Conservation (phyloP, 2,329 filamentous ascomycete genomes). For the Aspergillus ochraceoroseus region DNA sequence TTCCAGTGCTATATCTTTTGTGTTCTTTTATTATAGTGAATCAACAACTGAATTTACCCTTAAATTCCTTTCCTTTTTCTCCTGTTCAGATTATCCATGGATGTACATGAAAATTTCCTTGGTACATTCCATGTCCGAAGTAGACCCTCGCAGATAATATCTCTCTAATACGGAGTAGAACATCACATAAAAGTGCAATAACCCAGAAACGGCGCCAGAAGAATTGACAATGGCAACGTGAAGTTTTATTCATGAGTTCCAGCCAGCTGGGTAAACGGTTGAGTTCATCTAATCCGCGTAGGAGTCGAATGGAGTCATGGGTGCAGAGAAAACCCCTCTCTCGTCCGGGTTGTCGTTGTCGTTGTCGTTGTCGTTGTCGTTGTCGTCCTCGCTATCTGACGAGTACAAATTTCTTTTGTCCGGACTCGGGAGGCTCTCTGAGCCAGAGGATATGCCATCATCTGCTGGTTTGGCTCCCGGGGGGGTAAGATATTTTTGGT, state of each 20-base stretch:
- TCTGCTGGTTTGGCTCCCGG: neutral
- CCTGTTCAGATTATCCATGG: too few species aligned
- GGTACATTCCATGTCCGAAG: too few species aligned
- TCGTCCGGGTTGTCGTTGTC: neutral
- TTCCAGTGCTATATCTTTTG: slow-evolving; percentile 8
- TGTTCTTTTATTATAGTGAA: neutral
- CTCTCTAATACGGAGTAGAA: too few species aligned
- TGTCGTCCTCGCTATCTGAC: neutral
- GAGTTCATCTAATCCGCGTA: neutral
- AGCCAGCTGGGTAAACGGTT: too few species aligned
- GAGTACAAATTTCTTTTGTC: neutral
- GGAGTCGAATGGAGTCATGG: neutral
- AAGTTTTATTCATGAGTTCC: too few species aligned
- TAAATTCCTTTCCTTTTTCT: too few species aligned
- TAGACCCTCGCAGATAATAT: too few species aligned
- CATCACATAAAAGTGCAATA: too few species aligned
- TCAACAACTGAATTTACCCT: too few species aligned
- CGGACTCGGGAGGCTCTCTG: neutral
- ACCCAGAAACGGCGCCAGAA: too few species aligned
- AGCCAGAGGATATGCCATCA: neutral
- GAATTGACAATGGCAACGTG: too few species aligned
- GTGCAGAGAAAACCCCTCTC: neutral
- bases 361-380: neutral
- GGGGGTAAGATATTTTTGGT: neutral
- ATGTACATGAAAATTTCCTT: too few species aligned